A percentile compares a stretch with the other conserved stretches of the same genome.
Evolutionary conservation across 148 eudicot species (phyloP).

Genomic region (Arbutus unedo): DNA sequence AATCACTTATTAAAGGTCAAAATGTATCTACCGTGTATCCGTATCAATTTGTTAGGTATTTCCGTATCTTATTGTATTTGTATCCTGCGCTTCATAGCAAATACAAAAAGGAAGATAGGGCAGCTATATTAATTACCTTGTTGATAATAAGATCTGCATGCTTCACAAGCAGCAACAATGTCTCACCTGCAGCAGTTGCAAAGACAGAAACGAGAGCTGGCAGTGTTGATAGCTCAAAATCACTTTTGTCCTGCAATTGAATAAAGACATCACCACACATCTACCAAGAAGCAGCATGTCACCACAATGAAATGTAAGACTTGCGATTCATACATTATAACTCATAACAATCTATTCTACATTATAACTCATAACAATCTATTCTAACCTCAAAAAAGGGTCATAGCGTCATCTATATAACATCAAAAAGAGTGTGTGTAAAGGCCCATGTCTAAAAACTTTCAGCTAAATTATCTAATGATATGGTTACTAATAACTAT

Average conservation of each 20-base stretch:
- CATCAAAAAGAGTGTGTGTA: neutral
- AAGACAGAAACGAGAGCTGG: constrained; percentile 98
- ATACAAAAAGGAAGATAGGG: neutral
- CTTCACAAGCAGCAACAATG: constrained; percentile 84
- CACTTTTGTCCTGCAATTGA: constrained; percentile 72
- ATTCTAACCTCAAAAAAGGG: neutral
- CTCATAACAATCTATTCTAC: neutral
- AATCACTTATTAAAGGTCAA: neutral
- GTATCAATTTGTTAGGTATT: neutral
- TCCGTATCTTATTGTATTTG: neutral
- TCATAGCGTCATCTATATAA: neutral
- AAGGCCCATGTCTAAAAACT: neutral
- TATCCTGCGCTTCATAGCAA: constrained; percentile 2
- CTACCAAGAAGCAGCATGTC: neutral
- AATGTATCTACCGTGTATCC: neutral
- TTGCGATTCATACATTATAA: neutral
- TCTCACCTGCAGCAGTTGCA: constrained; percentile 82
- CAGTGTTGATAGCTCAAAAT: constrained; percentile 89
- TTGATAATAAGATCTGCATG: constrained; percentile 84
- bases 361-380: neutral
- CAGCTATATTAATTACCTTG: constrained; percentile 52
- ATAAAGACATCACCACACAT: neutral
- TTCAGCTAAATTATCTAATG: neutral
- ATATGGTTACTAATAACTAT: neutral
- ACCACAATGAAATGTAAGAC: neutral